These are phyloP conservation scores for Plasmodium knowlesi DNA, from an alignment of 169 alveolate species.

Conservation along the genomic window DNA sequence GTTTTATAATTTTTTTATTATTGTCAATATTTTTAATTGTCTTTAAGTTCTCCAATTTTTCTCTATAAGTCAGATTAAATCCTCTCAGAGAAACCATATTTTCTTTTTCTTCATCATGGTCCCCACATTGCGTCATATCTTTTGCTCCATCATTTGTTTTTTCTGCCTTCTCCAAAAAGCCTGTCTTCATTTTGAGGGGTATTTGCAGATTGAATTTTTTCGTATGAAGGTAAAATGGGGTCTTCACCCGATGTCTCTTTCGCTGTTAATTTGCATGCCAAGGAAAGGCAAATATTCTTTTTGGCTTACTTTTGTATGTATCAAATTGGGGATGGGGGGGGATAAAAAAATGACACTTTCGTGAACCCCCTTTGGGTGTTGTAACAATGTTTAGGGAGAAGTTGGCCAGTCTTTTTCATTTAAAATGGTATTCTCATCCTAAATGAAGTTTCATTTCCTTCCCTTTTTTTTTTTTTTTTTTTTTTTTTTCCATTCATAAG, in stretches of 20 bases:
- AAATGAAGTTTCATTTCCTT: too few relatives aligned
- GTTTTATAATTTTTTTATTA: conserved; percentile 56
- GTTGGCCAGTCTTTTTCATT: too few relatives aligned
- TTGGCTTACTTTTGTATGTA: not conserved
- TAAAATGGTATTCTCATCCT: too few relatives aligned
- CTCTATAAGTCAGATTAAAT: conserved; percentile 38
- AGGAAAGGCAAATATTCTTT: not conserved
- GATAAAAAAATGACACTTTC: too few relatives aligned
- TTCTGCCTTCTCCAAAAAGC: not conserved
- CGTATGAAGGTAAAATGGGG: not conserved
- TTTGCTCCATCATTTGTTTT: not conserved
- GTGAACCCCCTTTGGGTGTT: too few relatives aligned
- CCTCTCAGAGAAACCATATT: conserved; percentile 65
- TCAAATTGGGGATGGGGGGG: not conserved
- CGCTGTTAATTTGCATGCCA: not conserved
- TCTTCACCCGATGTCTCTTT: not conserved
- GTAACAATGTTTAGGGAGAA: too few relatives aligned
- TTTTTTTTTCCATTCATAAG: too few relatives aligned
- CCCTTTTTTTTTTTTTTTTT: too few relatives aligned
- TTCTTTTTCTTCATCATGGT: conserved; percentile 17
- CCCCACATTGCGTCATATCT: not conserved
- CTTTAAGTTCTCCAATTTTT: conserved; percentile 49
- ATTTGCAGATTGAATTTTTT: not conserved
- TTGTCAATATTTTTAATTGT: conserved; percentile 62
- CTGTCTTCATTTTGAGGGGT: not conserved